Base-by-base conservation (phyloP, 352 stramenopile species). In the Globisporangium spiculum region DNA sequence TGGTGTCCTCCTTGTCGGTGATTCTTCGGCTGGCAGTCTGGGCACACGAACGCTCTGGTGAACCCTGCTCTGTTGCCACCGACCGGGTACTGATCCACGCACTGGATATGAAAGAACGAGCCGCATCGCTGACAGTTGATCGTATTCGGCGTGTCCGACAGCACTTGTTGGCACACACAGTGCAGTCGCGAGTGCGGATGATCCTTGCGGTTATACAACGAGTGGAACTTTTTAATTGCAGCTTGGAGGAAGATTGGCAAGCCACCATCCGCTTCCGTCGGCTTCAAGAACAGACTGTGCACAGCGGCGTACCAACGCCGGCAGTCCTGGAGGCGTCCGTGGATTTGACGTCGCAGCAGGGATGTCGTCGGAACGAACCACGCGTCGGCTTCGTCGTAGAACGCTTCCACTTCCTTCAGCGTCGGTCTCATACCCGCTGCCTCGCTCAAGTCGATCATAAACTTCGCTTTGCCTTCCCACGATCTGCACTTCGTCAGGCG, bases 81-180 rank as follows among this genome's bases (percentile, higher is more conserved):
- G 30, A 26, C n/a, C n/a, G 60, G 26, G 24, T 56, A 59, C 60
- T 27, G 64, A 44, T 55, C 69, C 3, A 95, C 75, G 59, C 87
- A 95, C 36, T 80, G 67, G 2, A 69, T 75, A 66, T 95, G 87
- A 60, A 89, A 93, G 60, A 86, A 72, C 0, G 66, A 65, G 7
- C 76, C 62, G 53, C 87, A 95, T 4, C 70, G 70, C 27, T 75
- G 68, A 62, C 87, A 95, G 20, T 75, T 65, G 22, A 90, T 65
- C 26, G 88, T 69, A 9, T 74, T 75, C 4, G 81, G 72, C n/a
- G 78, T 71, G 14, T 89, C 80, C 52, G 66, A 84, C 41, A 89
- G 66, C 22, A 91, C 75, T 62, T 95, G 88, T 18, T 91, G 70
- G 48, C 88, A 94, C 1, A 94, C 75, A 59, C 88, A 95, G 50